Percentiles rank a stretch among this genome's conserved stretches.
Conservation (phyloP, 148 eudicot genomes). For the Oxyria digyna region DNA sequence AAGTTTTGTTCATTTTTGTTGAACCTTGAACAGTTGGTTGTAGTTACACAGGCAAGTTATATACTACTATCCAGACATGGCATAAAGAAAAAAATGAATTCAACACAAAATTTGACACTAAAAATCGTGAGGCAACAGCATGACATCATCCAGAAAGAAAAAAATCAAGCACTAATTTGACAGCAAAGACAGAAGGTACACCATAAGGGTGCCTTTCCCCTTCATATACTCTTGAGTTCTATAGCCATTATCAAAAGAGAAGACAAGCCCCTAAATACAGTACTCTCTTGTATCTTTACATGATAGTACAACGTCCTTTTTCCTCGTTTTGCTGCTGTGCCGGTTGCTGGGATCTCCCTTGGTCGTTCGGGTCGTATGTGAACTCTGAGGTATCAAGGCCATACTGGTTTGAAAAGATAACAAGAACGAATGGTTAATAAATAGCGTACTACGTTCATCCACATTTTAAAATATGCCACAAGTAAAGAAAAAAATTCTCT, state of each 20-base stretch:
- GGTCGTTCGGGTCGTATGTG: slow-evolving; percentile 74
- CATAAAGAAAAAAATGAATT: neutral
- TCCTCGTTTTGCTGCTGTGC: slow-evolving; percentile 54
- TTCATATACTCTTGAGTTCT: neutral
- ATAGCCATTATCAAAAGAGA: neutral
- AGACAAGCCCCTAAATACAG: neutral
- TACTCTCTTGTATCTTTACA: slow-evolving; percentile 32
- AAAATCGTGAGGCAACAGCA: neutral
- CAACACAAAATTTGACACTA: neutral
- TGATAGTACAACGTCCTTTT: slow-evolving; percentile 57
- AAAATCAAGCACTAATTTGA: neutral
- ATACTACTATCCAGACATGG: neutral
- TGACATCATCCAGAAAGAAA: too few relatives aligned
- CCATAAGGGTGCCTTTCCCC: neutral
- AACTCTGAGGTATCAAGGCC: slow-evolving; percentile 93
- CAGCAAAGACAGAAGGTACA: neutral
- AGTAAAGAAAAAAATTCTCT: neutral
- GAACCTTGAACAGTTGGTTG: too few relatives aligned
- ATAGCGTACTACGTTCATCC: too few relatives aligned
- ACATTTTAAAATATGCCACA: neutral
- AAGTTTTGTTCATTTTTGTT: neutral
- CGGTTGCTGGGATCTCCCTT: slow-evolving; percentile 50
- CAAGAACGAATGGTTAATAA: neutral
- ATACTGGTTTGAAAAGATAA: slow-evolving; percentile 33
- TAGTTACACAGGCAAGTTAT: too few relatives aligned